Evolutionary conservation across 2,329 filamentous ascomycete species (phyloP).

Genomic region (Pseudogymnoascus sp.): DNA sequence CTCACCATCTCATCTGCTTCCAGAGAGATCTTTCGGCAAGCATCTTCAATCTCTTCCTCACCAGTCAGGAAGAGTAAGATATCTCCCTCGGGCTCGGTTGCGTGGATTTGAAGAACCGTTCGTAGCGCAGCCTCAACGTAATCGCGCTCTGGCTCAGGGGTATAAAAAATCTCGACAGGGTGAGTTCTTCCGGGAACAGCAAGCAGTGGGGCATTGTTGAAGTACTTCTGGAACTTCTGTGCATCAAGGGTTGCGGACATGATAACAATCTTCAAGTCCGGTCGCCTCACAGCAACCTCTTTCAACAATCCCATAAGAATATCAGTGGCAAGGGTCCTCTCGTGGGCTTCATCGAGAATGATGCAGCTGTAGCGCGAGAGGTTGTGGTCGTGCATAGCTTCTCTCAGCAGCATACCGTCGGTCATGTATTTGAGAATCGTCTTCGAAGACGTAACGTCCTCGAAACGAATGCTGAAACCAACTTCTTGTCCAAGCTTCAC

Average conservation of each 20-base stretch:
- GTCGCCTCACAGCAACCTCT: slow-evolving; percentile 71
- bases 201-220: slow-evolving; percentile 85
- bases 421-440: slow-evolving; percentile 99
- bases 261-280: slow-evolving; percentile 95
- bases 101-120: slow-evolving; percentile 94
- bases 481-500: slow-evolving; percentile 89
- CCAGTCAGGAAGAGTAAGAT: slow-evolving; percentile 92
- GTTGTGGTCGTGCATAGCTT: slow-evolving; percentile 93
- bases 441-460: slow-evolving; percentile 81
- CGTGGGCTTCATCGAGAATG: slow-evolving; percentile 97
- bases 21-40: slow-evolving; percentile 80
- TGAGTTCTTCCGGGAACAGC: slow-evolving; percentile 92
- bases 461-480: slow-evolving; percentile 97
- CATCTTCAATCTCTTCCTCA: slow-evolving; percentile 97
- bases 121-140: slow-evolving; percentile 93
- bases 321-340: slow-evolving; percentile 92
- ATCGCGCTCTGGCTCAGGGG: slow-evolving; percentile 88
- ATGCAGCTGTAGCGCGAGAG: slow-evolving; percentile 92
- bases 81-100: slow-evolving; percentile 84
- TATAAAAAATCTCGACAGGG: slow-evolving; percentile 98
- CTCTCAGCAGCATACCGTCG: slow-evolving; percentile 93
- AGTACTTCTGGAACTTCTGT: slow-evolving; percentile 96
- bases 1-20: slow-evolving; percentile 87
- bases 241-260: slow-evolving; percentile 98
- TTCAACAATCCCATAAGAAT: slow-evolving; percentile 96